phyloP scores from a whole-genome alignment of 169 alveolate genomes.

The Plasmodium reichenowi region DNA sequence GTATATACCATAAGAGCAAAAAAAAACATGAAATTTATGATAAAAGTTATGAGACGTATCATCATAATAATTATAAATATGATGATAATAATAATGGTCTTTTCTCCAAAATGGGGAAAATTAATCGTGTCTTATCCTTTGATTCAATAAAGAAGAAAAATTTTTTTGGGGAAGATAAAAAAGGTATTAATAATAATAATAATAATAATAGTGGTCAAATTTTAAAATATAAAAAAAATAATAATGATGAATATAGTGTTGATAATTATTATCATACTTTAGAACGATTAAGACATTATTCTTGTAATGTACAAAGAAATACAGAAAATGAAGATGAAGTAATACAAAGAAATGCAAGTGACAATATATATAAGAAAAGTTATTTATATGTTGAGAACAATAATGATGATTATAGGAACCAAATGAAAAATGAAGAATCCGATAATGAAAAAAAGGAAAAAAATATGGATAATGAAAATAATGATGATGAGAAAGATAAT shows the following conservation, averaged over 20 bases:
- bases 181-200: neutral
- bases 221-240: too few relatives aligned
- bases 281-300: neutral
- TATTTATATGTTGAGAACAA: too few relatives aligned
- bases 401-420: too few relatives aligned
- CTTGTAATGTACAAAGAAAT: neutral
- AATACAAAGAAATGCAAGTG: neutral
- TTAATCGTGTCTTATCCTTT: neutral
- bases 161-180: neutral
- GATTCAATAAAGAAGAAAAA: neutral
- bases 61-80: too few relatives aligned
- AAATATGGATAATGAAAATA: neutral
- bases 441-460: neutral
- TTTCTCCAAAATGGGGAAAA: constrained; percentile 7
- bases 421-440: neutral
- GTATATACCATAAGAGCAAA: neutral
- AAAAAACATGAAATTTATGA: neutral
- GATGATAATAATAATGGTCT: neutral
- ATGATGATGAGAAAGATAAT: neutral
- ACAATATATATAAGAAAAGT: too few relatives aligned
- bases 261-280: neutral
- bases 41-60: neutral
- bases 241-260: neutral
- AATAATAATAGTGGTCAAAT: neutral
- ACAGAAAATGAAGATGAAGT: neutral